phyloP scores from a whole-genome alignment of 208 protist genomes.

The Histomonas meleagridis region DNA sequence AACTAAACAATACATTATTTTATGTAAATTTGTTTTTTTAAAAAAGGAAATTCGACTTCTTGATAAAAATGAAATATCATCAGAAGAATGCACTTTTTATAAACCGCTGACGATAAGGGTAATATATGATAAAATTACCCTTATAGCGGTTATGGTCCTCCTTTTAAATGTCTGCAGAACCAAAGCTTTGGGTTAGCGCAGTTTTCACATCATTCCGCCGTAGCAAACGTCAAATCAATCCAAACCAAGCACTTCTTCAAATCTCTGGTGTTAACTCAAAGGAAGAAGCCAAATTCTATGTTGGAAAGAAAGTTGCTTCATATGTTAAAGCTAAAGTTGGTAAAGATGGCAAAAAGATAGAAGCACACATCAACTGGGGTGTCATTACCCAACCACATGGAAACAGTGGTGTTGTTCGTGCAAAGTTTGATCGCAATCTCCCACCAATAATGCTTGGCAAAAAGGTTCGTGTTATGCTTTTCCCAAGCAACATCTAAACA shows the following conservation, averaged over 20 bases:
- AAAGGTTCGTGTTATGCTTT: background rate
- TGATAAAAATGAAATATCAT: too few relatives aligned
- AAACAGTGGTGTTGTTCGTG: conserved; percentile 36
- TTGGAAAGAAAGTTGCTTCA: conserved; percentile 32
- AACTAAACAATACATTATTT: too few relatives aligned
- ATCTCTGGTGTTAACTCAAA: background rate
- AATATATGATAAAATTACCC: too few relatives aligned
- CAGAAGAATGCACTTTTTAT: too few relatives aligned
- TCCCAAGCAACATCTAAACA: conserved; percentile 37
- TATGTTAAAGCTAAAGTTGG: background rate
- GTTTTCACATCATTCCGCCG: conserved; percentile 26
- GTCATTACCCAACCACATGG: conserved; percentile 9
- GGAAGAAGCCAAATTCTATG: conserved; percentile 27
- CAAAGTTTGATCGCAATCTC: conserved; percentile 32
- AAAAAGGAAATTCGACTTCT: too few relatives aligned
- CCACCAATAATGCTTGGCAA: background rate
- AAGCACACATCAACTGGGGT: background rate
- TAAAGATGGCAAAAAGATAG: background rate
- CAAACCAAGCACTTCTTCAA: conserved; percentile 25
- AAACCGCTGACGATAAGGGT: too few relatives aligned
- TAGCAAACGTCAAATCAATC: background rate
- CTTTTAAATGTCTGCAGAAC: background rate
- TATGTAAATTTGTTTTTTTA: too few relatives aligned
- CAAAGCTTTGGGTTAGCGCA: conserved; percentile 8
- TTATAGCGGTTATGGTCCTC: background rate